These are phyloP conservation scores for Cutaneotrichosporon daszewskae DNA, from an alignment of 1,284 basidiomycete genomes.

Conservation along the genomic window DNA sequence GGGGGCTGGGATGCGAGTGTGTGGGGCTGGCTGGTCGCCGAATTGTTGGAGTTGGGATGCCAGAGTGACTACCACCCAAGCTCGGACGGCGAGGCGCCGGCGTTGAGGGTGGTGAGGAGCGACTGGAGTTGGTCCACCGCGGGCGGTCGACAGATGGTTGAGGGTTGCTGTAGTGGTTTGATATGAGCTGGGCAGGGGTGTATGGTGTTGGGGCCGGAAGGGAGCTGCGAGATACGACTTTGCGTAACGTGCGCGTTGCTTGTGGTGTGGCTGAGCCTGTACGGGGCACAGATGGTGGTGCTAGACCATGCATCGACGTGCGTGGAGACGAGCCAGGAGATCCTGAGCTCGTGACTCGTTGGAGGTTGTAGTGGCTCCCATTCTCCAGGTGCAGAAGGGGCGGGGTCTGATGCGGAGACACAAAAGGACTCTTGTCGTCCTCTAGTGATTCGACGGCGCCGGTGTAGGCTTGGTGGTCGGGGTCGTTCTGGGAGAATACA, in stretches of 20 bases:
- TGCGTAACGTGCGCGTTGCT: conserved; percentile 2
- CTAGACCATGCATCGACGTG: background rate
- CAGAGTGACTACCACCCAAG: background rate
- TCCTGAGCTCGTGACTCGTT: conserved; percentile 8
- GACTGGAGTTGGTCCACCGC: conserved; percentile 27
- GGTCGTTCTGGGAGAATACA: conserved; percentile 22
- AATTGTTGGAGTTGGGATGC: background rate
- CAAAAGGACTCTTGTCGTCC: conserved; percentile 19
- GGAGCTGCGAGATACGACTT: conserved; percentile 1
- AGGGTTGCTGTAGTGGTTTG: too few relatives aligned
- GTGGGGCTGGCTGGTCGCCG: conserved; percentile 1
- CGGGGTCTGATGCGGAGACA: too few relatives aligned
- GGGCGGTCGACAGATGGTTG: conserved; percentile 9
- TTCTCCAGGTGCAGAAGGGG: too few relatives aligned
- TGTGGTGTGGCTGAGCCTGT: conserved; percentile 8
- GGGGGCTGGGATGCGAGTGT: background rate
- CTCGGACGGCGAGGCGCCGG: conserved; percentile 1
- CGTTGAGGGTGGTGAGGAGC: conserved; percentile 1
- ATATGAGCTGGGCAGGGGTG: too few relatives aligned
- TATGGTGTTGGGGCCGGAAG: too few relatives aligned
- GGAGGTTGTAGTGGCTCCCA: conserved; percentile 2
- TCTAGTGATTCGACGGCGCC: conserved; percentile 28
- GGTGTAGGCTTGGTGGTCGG: too few relatives aligned
- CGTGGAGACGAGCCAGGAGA: conserved; percentile 1
- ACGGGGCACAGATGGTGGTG: background rate